Percentiles rank a stretch among this genome's conserved stretches.
phyloP scores from a whole-genome alignment of 495 filamentous ascomycete genomes.

The Tuber brumale region DNA sequence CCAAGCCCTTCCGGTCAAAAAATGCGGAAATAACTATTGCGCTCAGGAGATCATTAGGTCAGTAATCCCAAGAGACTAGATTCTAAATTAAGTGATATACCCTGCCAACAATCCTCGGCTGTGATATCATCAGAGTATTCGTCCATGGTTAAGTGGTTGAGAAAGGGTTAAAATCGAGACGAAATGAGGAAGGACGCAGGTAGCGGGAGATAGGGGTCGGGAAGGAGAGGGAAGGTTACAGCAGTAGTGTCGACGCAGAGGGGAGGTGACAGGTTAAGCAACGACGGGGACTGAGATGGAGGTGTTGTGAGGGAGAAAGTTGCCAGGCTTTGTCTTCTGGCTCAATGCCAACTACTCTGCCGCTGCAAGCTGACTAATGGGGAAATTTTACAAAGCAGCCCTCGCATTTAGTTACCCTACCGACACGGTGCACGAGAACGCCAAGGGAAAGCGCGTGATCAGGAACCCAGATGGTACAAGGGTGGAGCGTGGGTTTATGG shows the following conservation, averaged over 20 bases:
- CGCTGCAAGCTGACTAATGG: not conserved
- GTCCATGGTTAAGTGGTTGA: conserved; percentile 40
- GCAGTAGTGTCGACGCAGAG: not conserved
- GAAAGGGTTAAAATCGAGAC: not conserved
- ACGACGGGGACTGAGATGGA: not conserved
- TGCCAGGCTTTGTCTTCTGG: not conserved
- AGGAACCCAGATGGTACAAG: not conserved
- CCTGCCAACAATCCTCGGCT: conserved; percentile 90
- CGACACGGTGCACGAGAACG: not conserved
- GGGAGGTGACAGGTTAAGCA: not conserved
- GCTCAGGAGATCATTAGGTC: conserved; percentile 9
- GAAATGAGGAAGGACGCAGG: conserved; percentile 1
- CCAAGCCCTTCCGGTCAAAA: conserved; percentile 89
- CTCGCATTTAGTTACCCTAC: not conserved
- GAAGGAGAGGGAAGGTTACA: not conserved
- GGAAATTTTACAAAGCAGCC: not conserved
- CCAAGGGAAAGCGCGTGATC: not conserved
- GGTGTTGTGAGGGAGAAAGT: not conserved
- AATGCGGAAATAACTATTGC: conserved; percentile 77
- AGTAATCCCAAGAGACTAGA: conserved; percentile 4
- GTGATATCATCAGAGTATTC: conserved; percentile 69
- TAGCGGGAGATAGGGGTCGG: not conserved
- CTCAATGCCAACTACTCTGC: not conserved
- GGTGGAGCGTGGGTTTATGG: no score
- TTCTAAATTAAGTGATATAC: conserved; percentile 13